phyloP scores from a whole-genome alignment of 2,329 filamentous ascomycete genomes.

The Sphaerostilbella broomeana region DNA sequence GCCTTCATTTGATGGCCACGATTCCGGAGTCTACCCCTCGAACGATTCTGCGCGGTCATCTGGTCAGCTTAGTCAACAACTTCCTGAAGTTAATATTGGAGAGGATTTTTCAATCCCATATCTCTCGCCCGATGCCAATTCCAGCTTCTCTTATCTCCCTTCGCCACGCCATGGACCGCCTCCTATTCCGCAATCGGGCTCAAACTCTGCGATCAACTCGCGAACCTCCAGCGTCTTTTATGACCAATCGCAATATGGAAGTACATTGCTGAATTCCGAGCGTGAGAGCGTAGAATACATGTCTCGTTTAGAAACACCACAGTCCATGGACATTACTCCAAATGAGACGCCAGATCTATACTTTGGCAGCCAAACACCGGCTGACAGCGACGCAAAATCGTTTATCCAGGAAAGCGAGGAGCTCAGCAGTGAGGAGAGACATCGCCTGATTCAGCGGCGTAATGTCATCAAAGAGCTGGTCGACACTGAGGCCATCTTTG shows the following conservation, averaged over 20 bases:
- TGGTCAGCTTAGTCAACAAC: constrained; percentile 27
- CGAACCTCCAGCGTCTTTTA: constrained; percentile 37
- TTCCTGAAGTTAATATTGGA: constrained; percentile 46
- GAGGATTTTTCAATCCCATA: constrained; percentile 46
- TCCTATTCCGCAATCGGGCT: constrained; percentile 36
- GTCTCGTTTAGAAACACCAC: constrained; percentile 37
- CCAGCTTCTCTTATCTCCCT: constrained; percentile 26
- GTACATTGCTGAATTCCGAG: constrained; percentile 38
- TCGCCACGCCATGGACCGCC: constrained; percentile 47
- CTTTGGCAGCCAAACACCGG: constrained; percentile 29
- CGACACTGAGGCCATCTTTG: constrained; percentile 86
- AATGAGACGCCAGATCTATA: constrained; percentile 36
- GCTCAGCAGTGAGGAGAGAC: constrained; percentile 50
- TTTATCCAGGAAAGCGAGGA: constrained; percentile 33
- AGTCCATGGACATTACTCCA: constrained; percentile 42
- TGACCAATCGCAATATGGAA: constrained; percentile 32
- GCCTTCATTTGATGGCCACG: constrained; percentile 18
- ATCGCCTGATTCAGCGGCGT: constrained; percentile 71
- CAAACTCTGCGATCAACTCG: constrained; percentile 31
- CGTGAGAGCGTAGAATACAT: constrained; percentile 41
- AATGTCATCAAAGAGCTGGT: constrained; percentile 87
- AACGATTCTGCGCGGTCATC: constrained; percentile 23
- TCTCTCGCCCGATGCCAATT: constrained; percentile 28
- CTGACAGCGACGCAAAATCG: constrained; percentile 33
- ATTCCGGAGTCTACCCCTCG: constrained; percentile 19